Evolutionary conservation across 2,329 filamentous ascomycete species (phyloP), one percentile per base, ranked within the genome.

Genomic region (Neofusicoccum ribis): DNA sequence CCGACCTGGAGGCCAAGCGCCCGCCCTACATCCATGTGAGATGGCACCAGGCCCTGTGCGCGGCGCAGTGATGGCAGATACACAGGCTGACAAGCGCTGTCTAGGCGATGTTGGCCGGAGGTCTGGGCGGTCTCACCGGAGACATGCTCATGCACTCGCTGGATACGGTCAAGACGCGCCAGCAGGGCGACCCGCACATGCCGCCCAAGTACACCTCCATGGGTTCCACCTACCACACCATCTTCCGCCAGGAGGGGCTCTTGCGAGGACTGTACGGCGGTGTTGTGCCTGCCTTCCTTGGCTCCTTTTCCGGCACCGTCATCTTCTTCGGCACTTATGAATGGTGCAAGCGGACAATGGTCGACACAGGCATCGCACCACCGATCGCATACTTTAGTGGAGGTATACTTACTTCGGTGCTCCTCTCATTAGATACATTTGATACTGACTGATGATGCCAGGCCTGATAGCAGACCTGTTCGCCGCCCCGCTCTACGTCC

Each of bases 81-180:
- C 43, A 46, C 47, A 44, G 36, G 56, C 56, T 56, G 59, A 63
- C 44, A 14, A 37, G 17, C 49, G 41, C 23, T 50, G n/a, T 70
- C 23, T 64, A 97, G 92, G 89, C 91, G 76, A 99, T 98, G 93
- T 84, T 99, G 73, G 95, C 95, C 39, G 95, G 95, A 74, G 95
- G 94, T 67, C 83, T 96, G 62, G 95, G 96, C 74, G 95, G 95
- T 62, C 93, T 91, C 15, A 96, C 91, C 64, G 95, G 96, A 66
- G 95, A 99, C 78, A 91, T 99, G 86, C 83, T 99, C 70, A 99
- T 99, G 95, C 95, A 99, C 81, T 98, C 94, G 51, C 86, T 99
- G 74, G 95, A 99, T 78, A 99, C 95, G 0, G 95, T 99, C 72
- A 99, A 99, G 81, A 99, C 95, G 52, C 88, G 95, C 71, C 96